Evolutionary conservation across 192 early-diverging fungal species (phyloP).

Genomic region (Paraglomus brasilianum): DNA sequence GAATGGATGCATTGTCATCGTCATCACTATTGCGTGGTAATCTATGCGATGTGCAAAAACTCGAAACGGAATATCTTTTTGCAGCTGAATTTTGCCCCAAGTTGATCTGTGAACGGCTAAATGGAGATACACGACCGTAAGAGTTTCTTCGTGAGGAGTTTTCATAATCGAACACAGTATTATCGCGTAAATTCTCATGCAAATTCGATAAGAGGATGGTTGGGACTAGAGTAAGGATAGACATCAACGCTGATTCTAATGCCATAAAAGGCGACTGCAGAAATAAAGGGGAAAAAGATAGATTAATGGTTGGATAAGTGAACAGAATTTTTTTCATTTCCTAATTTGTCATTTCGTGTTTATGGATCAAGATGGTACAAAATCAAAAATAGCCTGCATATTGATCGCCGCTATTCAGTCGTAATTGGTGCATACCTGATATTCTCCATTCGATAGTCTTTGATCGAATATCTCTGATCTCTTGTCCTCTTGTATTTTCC

Average conservation of each 20-base stretch:
- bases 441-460: slow-evolving; percentile 16
- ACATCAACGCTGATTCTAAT: slow-evolving; percentile 25
- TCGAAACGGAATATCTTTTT: no score
- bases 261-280: slow-evolving; percentile 12
- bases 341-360: no score
- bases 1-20: no score
- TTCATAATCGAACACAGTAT: background rate
- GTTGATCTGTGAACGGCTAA: no score
- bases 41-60: no score
- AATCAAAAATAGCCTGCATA: background rate
- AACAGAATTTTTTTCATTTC: no score
- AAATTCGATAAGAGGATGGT: slow-evolving; percentile 6
- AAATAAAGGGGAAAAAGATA: background rate
- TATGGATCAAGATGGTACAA: background rate
- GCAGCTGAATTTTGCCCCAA: no score
- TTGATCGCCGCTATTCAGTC: background rate
- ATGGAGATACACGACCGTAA: no score
- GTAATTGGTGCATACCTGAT: slow-evolving; percentile 13
- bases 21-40: no score
- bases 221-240: slow-evolving; percentile 24
- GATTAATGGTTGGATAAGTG: no score
- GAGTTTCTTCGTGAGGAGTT: no score
- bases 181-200: background rate
- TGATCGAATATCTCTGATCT: slow-evolving; percentile 4
- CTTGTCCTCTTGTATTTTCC: slow-evolving; percentile 4